Evolutionary conservation across 345 rosid genomes (phyloP).

Genomic region (Eutrema yunnanense): DNA sequence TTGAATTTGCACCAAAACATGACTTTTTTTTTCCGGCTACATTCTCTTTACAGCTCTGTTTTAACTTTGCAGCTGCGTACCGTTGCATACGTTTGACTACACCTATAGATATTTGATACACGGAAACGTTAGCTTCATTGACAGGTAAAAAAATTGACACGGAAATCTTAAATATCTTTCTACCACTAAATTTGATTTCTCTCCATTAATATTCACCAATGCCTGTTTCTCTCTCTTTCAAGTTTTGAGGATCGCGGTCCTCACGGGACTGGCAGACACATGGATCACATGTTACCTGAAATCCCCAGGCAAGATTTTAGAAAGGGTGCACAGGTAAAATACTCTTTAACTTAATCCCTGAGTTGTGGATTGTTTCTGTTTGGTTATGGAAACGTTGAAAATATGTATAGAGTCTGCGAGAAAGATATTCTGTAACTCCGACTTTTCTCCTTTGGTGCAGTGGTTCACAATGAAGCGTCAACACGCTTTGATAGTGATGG

Average conservation of each 20-base stretch:
- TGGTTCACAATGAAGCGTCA: conserved; percentile 99
- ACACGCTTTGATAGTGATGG: conserved; percentile 88
- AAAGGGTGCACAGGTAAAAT: conserved; percentile 95
- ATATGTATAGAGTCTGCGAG: not conserved
- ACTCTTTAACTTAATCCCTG: not conserved
- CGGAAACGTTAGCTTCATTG: conserved; percentile 81
- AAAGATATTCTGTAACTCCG: not conserved
- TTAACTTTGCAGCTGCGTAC: conserved; percentile 71
- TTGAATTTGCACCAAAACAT: not conserved
- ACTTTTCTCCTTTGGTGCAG: conserved; percentile 39
- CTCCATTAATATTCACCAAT: not conserved
- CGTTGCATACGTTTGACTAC: conserved; percentile 83
- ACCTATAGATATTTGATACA: conserved; percentile 77
- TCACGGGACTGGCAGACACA: conserved; percentile 95
- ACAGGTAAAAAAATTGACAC: conserved; percentile 50
- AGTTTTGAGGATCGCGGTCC: conserved; percentile 98
- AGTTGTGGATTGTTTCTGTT: conserved; percentile 1
- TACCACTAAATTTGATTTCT: not conserved
- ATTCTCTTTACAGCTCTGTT: not conserved
- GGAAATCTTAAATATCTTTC: not conserved
- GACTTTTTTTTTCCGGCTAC: not conserved
- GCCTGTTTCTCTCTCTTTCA: conserved; percentile 19
- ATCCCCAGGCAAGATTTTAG: conserved; percentile 82
- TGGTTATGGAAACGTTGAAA: not conserved
- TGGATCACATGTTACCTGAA: conserved; percentile 96